Conservation (phyloP, 192 early-diverging fungal genomes). For the Dimargaris cristalligena region DNA sequence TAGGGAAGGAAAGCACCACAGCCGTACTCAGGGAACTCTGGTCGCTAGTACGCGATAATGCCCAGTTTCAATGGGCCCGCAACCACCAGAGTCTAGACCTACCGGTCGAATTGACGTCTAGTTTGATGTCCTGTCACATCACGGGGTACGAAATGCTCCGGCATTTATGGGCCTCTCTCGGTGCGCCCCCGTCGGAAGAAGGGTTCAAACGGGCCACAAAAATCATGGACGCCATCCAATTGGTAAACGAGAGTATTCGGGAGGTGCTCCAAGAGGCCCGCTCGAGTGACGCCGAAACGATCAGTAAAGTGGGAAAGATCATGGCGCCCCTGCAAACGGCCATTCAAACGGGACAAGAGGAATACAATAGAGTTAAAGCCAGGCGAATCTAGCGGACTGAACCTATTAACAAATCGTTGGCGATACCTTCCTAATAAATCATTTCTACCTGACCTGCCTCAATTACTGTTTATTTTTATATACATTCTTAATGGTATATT, state of each 20-base stretch:
- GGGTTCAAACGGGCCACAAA: constrained; percentile 20
- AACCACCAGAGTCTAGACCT: not conserved
- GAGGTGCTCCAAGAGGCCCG: constrained; percentile 3
- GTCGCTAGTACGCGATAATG: not conserved
- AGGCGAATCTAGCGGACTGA: not conserved
- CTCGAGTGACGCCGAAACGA: too few species aligned
- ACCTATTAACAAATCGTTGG: too few species aligned
- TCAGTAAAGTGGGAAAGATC: not conserved
- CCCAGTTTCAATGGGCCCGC: not conserved
- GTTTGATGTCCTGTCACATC: constrained; percentile 17
- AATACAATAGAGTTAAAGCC: not conserved
- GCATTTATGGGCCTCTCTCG: constrained; percentile 26
- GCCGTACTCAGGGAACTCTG: constrained; percentile 17
- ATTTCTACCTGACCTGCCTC: too few species aligned
- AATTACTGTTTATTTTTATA: not conserved
- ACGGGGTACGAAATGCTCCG: constrained; percentile 30
- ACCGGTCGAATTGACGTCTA: not conserved
- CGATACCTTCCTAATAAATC: too few species aligned
- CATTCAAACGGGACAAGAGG: not conserved
- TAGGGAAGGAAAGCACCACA: constrained; percentile 17
- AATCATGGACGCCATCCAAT: constrained; percentile 21
- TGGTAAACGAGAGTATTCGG: constrained; percentile 17
- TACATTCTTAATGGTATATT: not conserved
- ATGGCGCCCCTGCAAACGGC: not conserved
- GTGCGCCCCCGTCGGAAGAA: constrained; percentile 18